Evolutionary conservation across 164 flowering plant genomes (phyloP), one percentile per base, ranked within the genome.

Genomic region (Cinnamomum micranthum): DNA sequence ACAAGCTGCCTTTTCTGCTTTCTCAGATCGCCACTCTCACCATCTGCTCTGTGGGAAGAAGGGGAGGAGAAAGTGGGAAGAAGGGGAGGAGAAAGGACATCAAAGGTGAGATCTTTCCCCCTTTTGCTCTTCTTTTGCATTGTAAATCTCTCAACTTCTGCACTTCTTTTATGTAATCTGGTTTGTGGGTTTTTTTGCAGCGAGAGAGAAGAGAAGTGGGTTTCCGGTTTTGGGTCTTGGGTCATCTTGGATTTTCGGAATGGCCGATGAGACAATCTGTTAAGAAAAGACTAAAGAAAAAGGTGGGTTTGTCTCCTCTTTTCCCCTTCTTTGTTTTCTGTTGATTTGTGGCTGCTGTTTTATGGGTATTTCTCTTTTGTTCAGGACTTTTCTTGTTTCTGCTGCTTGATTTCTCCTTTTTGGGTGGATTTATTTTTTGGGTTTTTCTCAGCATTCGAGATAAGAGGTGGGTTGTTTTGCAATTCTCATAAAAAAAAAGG

Each of bases 11-110:
- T 41, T 78, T 65, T 62, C 60, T 55, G 60, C 41, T 73, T 70
- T 72, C 70, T 69, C 81, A 82, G 75, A 79, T 28, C 69, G 20
- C 47, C 47, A 6, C 47, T 35, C 47, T 35, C 10, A 35, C 47
- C 47, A 35, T 35, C 47, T 35, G 47, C 22, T 66, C 9, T 15
- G 6, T 28, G n/a, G 22, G 31, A 31, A 66, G 35, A 13, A 31
- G 33, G 33, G 28, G 23, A 22, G 27, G 24, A 3, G 27, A 28
- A 64, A 64, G 67, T 28, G n/a, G 22, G 31, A 31, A 66, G 35
- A 13, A 31, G 33, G 33, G 28, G 23, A 22, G 27, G 24, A 3
- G 27, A 28, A 64, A 64, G 67, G 4, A 64, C 1, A 64, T 24
- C 47, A 66, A 31, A 64, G 69, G 69, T 66, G 69, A 66, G 69